Evolutionary conservation across 148 eudicot species (phyloP).

Genomic region (Cornus kousa): DNA sequence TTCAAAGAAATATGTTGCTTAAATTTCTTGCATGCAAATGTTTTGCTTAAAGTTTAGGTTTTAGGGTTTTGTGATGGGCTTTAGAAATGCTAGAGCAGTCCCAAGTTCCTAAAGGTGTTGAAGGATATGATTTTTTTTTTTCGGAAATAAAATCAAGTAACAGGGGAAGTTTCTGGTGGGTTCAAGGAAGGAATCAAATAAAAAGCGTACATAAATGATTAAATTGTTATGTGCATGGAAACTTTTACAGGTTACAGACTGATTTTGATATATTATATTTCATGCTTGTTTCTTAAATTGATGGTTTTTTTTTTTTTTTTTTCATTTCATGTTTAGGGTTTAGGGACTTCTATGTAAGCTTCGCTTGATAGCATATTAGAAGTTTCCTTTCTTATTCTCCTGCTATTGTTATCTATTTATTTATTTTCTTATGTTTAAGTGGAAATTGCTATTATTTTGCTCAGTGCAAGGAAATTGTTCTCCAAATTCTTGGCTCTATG

Average conservation of each 20-base stretch:
- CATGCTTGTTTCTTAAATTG: not conserved
- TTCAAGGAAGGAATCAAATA: too few species aligned
- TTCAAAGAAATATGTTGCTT: too few species aligned
- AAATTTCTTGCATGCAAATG: not conserved
- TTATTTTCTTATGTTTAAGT: too few species aligned
- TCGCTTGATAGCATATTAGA: not conserved
- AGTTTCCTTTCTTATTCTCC: not conserved
- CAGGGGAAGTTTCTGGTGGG: too few species aligned
- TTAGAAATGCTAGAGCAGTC: not conserved
- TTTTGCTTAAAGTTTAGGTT: not conserved
- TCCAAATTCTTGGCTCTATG: not conserved
- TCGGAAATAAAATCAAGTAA: not conserved
- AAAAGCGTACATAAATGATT: too few species aligned
- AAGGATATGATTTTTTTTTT: not conserved
- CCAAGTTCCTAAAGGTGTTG: not conserved
- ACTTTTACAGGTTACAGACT: too few species aligned
- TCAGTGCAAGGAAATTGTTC: not conserved
- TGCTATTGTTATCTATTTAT: too few species aligned
- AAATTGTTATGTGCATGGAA: too few species aligned
- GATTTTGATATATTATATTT: not conserved
- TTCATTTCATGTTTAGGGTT: too few species aligned
- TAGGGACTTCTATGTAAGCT: not conserved
- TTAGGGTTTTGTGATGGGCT: not conserved
- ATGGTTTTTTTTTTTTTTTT: not conserved
- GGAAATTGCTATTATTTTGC: not conserved